phyloP scores from a whole-genome alignment of 306 rosid genomes.

The Clitoria ternatea region DNA sequence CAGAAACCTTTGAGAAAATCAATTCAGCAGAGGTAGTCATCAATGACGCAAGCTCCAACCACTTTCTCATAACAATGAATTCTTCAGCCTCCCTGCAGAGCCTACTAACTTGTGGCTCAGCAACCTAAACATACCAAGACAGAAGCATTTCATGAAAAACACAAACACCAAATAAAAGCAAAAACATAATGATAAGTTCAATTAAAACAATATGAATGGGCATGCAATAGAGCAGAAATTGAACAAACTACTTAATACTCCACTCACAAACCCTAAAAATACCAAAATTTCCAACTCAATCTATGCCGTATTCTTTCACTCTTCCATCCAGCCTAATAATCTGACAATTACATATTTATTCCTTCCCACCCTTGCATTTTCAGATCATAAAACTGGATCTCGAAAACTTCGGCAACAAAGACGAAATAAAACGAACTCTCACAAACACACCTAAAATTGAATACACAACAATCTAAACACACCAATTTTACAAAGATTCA shows the following conservation, averaged over 20 bases:
- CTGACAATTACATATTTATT: neutral
- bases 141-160: neutral
- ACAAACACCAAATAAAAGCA: neutral
- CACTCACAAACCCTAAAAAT: neutral
- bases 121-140: conserved; percentile 51
- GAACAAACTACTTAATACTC: neutral
- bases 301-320: neutral
- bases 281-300: neutral
- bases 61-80: conserved; percentile 60
- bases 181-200: neutral
- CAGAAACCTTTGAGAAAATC: conserved; percentile 83
- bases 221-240: neutral
- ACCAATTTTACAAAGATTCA: neutral
- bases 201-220: neutral
- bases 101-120: conserved; percentile 74
- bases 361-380: neutral
- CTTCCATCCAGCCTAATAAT: neutral
- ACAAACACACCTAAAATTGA: neutral
- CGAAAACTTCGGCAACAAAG: neutral
- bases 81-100: conserved; percentile 78
- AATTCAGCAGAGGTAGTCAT: conserved; percentile 90
- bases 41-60: conserved; percentile 77
- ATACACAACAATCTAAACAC: neutral
- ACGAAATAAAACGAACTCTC: neutral
- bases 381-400: neutral